Percentiles rank a stretch among this genome's conserved stretches.
phyloP scores from a whole-genome alignment of 345 rosid species.

The Microthlaspi erraticum region DNA sequence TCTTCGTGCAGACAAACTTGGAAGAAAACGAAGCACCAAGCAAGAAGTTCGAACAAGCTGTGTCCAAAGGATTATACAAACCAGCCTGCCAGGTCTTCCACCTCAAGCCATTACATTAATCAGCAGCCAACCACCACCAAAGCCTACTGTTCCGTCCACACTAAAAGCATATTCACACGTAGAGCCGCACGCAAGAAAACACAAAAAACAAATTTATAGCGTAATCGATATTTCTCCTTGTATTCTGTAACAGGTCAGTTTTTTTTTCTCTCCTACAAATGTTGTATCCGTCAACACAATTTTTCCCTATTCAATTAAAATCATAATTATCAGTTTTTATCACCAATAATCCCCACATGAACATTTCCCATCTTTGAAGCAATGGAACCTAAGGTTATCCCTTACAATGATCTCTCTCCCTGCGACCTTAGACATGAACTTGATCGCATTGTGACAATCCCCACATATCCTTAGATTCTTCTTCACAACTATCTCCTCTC shows the following conservation, averaged over 20 bases:
- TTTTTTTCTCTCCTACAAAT: constrained; percentile 31
- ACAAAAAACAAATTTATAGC: constrained; percentile 16
- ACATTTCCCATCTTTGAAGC: constrained; percentile 69
- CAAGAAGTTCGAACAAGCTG: constrained; percentile 72
- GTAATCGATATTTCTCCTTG: constrained; percentile 40
- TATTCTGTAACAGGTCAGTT: constrained; percentile 42
- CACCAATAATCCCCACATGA: constrained; percentile 91
- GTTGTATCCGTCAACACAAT: constrained; percentile 46
- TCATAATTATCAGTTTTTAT: constrained; percentile 26
- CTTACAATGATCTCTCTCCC: constrained; percentile 74
- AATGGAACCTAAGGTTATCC: constrained; percentile 77
- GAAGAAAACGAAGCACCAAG: constrained; percentile 66
- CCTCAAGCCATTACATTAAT: constrained; percentile 69
- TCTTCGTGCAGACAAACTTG: constrained; percentile 63
- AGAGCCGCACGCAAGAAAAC: constrained; percentile 30
- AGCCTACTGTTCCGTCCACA: constrained; percentile 10
- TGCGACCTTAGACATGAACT: constrained; percentile 62
- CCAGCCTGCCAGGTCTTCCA: constrained; percentile 95
- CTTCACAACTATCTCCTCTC: constrained; percentile 70
- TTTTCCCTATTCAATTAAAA: constrained; percentile 40
- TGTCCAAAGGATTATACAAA: constrained; percentile 61
- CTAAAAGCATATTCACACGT: constrained; percentile 44
- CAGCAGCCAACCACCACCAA: not conserved
- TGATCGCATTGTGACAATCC: constrained; percentile 87
- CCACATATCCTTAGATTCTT: constrained; percentile 92